A percentile compares a stretch with the other conserved stretches of the same genome.
These are phyloP conservation scores for Helminthosporium solani DNA, from an alignment of 2,329 filamentous ascomycete species.

Conservation along the genomic window DNA sequence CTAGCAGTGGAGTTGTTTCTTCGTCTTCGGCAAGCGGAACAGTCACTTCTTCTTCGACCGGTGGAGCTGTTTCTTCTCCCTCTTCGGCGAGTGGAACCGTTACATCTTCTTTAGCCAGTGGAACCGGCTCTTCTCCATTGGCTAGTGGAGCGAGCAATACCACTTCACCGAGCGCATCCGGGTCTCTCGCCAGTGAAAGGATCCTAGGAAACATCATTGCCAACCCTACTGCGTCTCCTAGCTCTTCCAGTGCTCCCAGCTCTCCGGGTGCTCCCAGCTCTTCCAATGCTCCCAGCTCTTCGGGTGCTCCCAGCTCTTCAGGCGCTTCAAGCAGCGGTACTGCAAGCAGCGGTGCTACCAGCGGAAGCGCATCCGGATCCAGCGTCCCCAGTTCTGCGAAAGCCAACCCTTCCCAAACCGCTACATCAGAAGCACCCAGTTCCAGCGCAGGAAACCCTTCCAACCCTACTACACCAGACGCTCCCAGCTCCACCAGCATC, in stretches of 20 bases:
- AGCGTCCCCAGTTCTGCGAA: not conserved
- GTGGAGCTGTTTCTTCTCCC: too few species aligned
- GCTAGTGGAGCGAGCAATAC: too few species aligned
- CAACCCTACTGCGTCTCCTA: not conserved
- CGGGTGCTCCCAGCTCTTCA: too few species aligned
- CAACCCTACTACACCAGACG: not conserved
- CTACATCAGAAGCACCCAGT: not conserved
- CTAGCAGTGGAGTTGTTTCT: too few species aligned
- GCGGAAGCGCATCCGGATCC: not conserved
- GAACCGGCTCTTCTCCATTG: too few species aligned
- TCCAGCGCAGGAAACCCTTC: not conserved
- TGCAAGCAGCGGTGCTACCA: not conserved
- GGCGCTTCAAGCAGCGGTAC: not conserved
- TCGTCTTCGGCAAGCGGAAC: too few species aligned
- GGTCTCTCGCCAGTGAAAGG: not conserved
- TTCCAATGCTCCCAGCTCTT: too few species aligned
- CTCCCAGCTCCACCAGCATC: not conserved
- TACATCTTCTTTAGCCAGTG: too few species aligned
- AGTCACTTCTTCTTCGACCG: too few species aligned
- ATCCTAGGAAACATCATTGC: not conserved
- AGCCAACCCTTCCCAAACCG: not conserved
- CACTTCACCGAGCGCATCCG: not conserved
- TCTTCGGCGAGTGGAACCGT: too few species aligned
- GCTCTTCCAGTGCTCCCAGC: not conserved
- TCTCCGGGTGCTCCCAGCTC: too few species aligned